Conservation (phyloP, 2,329 filamentous ascomycete species). For the Hypoxylon sp. region DNA sequence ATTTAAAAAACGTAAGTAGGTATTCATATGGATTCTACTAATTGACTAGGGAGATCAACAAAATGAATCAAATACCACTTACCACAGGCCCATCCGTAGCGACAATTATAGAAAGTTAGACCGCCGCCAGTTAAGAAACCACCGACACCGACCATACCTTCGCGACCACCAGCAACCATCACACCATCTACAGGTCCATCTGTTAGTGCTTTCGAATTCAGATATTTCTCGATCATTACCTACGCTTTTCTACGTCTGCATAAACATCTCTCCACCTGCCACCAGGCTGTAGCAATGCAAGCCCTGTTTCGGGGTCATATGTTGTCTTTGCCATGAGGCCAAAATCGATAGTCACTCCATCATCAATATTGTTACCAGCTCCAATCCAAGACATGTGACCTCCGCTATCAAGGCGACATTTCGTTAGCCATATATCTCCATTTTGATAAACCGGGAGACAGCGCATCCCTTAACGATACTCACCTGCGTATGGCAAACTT, state of each 20-base stretch:
- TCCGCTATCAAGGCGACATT: slow-evolving; percentile 18
- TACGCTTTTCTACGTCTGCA: slow-evolving; percentile 28
- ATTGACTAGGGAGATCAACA: not conserved
- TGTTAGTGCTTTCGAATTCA: not conserved
- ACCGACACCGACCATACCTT: slow-evolving; percentile 43
- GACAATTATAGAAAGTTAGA: slow-evolving; percentile 28
- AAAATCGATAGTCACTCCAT: slow-evolving; percentile 41
- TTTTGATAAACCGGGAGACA: too few species aligned
- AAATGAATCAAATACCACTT: slow-evolving; percentile 5
- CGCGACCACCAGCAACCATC: slow-evolving; percentile 36
- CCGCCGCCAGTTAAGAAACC: slow-evolving; percentile 47
- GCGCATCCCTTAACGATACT: not conserved
- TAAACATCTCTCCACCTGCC: not conserved
- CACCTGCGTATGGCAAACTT: slow-evolving; percentile 41
- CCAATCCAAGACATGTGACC: slow-evolving; percentile 31
- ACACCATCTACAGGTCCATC: slow-evolving; percentile 19
- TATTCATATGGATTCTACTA: not conserved
- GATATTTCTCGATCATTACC: not conserved
- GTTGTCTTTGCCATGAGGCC: slow-evolving; percentile 15
- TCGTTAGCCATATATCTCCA: not conserved
- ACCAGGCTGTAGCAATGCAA: slow-evolving; percentile 10
- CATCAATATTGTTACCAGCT: slow-evolving; percentile 29
- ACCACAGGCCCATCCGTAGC: slow-evolving; percentile 35
- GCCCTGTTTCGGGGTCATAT: slow-evolving; percentile 4
- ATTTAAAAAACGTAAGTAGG: slow-evolving; percentile 4